Evolutionary conservation across 352 stramenopile species (phyloP), one percentile per base, ranked within the genome.

Genomic region (Discostella stelligera): DNA sequence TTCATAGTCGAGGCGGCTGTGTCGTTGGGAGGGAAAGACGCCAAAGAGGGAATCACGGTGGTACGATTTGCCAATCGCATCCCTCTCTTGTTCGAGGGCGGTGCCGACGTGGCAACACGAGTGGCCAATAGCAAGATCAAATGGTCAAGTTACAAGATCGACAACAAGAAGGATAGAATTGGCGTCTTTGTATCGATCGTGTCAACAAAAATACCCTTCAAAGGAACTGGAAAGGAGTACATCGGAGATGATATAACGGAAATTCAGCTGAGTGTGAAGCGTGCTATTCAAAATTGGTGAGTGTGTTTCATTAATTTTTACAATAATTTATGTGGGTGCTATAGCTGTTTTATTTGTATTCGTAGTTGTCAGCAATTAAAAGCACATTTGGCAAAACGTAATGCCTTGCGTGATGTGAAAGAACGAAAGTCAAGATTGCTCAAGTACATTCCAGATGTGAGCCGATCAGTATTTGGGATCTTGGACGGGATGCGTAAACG

Each of bases 211-310:
- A 90, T 97, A 53, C 94, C 94, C 2, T 96, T 96, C 84, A 97
- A 97, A 79, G 94, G 94, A 20, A 96, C 93, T 0, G 92, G 91
- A 16, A 97, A 97, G 75, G 94, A 97, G 74, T 96, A 95, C 69
- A 96, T 97, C 71, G 93, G 92, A 55, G 92, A 95, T 70, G 92
- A 96, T 65, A 94, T 94, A 44, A 92, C 82, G 14, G 91, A 93
- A 74, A 96, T 96, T 73, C 85, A 92, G 61, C 68, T 82, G 16
- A 90, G 84, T 16, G 91, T 97, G 14, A 94, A 93, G 69, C 64
- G 84, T 18, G 91, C 90, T 6, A 60, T 97, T 32, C 90, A 94
- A 63, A 77, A 68, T 16, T 97, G 94, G n/a, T n/a, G n/a, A n/a
- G n/a, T n/a, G n/a, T n/a, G n/a, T n/a, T n/a, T n/a, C n/a, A n/a